Evolutionary conservation across 2,329 filamentous ascomycete species (phyloP), one percentile per base, ranked within the genome.

Genomic region (Colletotrichum tamarilloi): DNA sequence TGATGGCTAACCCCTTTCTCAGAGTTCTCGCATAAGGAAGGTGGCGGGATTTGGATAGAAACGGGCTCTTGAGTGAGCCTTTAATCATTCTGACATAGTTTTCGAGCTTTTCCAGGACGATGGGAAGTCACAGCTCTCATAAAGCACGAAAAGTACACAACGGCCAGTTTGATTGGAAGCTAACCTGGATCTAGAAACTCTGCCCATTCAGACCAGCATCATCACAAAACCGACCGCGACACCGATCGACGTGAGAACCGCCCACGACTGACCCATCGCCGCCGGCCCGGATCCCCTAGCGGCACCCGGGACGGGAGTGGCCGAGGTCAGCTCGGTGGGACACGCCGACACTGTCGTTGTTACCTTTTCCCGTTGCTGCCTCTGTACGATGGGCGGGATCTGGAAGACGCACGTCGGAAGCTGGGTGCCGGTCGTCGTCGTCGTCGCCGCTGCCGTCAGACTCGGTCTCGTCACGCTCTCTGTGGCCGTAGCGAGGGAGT

Each of bases 351-450:
- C 19, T 19, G 42, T 49, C 4, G 42, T 49, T 3, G 22, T n/a
- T 5, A 28, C 30, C 22, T 56, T 28, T n/a, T 55, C 30, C 16
- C 26, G 24, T 26, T n/a, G 55, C 16, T 30, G 30, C 11, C 62
- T 22, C 52, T n/a, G 35, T 24, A 26, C 62, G 49, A 57, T 19
- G 2, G 52, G 30, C 32, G 52, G 30, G 14, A 30, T 52, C 49
- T 46, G 30, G 24, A 65, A 65, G 32, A 28, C 35, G 62, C 62
- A 65, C 49, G 62, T 65, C n/a, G 62, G 46, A 30, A 28, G 62
- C 28, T 46, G 52, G 22, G 9, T 32, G 8, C 30, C 32, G 32
- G 11, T 32, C 3, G 32, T 38, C 16, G 62, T 30, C 49, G 49
- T 56, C 62, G 16, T 52, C n/a, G 46, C 26, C 14, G 16, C 26